A percentile compares a stretch with the other conserved stretches of the same genome.
Conservation (phyloP, 495 filamentous ascomycete species). For the Xylaria venustula region DNA sequence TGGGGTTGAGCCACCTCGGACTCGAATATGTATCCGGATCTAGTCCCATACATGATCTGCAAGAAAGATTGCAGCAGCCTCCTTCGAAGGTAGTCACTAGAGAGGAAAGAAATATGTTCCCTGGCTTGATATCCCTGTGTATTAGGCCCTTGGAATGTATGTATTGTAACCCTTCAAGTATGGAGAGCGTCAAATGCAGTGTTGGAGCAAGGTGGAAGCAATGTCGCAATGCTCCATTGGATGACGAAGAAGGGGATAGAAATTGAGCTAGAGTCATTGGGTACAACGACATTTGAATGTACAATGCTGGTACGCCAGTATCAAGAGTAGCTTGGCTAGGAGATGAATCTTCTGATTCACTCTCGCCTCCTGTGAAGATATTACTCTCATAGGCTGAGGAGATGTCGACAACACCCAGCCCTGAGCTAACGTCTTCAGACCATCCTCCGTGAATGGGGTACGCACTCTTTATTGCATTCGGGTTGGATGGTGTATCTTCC, state of each 20-base stretch:
- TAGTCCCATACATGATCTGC: conserved; percentile 22
- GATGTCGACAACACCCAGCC: conserved; percentile 28
- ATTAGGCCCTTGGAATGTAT: conserved; percentile 88
- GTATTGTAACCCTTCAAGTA: conserved; percentile 42
- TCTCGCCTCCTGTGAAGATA: conserved; percentile 53
- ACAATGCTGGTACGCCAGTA: conserved; percentile 44
- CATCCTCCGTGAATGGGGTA: conserved; percentile 22
- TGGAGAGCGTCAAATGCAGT: conserved; percentile 25
- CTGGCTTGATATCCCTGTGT: conserved; percentile 98
- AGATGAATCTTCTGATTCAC: conserved; percentile 37
- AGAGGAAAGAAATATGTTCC: conserved; percentile 89
- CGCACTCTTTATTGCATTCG: neutral
- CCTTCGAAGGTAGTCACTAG: conserved; percentile 18
- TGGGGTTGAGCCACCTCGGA: conserved; percentile 46
- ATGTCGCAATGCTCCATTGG: conserved; percentile 33
- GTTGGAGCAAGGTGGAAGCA: conserved; percentile 57
- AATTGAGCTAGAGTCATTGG: conserved; percentile 51
- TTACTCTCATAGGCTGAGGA: conserved; percentile 41
- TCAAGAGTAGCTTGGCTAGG: conserved; percentile 27
- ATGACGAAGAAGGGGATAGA: conserved; percentile 21
- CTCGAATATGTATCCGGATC: neutral
- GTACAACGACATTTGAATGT: conserved; percentile 60
- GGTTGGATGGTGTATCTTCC: conserved; percentile 23
- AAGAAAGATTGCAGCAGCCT: conserved; percentile 31
- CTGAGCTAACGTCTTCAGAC: conserved; percentile 33